These are phyloP conservation scores for Waltergamsia citrina DNA, from an alignment of 2,329 filamentous ascomycete genomes.

Conservation along the genomic window DNA sequence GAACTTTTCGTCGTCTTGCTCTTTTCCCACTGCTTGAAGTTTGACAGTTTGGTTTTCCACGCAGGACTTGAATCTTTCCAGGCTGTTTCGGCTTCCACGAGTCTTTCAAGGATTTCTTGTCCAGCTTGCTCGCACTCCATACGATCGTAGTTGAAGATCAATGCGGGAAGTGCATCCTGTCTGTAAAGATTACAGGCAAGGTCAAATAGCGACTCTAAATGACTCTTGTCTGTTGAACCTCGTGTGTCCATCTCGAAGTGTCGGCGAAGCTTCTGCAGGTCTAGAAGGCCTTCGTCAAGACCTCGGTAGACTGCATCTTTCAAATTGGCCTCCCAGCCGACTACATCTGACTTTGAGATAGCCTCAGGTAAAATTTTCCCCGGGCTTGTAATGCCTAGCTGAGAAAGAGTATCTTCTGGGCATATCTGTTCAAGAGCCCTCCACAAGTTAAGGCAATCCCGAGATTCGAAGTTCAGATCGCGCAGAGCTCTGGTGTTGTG, in stretches of 20 bases:
- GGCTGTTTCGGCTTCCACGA: constrained; percentile 23
- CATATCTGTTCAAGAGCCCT: constrained; percentile 50
- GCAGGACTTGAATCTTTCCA: constrained; percentile 47
- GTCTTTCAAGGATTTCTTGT: constrained; percentile 35
- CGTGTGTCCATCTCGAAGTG: neutral
- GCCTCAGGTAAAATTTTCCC: constrained; percentile 36
- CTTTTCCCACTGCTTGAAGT: constrained; percentile 47
- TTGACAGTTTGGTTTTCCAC: constrained; percentile 52
- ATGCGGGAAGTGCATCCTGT: constrained; percentile 58
- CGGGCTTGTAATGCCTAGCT: constrained; percentile 35
- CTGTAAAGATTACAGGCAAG: constrained; percentile 51
- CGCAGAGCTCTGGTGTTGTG: constrained; percentile 52
- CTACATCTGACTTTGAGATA: constrained; percentile 55
- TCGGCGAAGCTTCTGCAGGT: constrained; percentile 31
- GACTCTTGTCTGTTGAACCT: neutral
- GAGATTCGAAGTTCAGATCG: constrained; percentile 60
- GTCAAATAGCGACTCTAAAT: constrained; percentile 25
- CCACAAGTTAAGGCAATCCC: constrained; percentile 62
- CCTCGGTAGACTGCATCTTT: constrained; percentile 50
- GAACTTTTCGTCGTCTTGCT: constrained; percentile 26
- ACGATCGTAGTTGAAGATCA: constrained; percentile 72
- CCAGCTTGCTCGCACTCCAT: constrained; percentile 52
- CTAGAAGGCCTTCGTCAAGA: constrained; percentile 41
- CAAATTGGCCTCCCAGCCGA: constrained; percentile 53
- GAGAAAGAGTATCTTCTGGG: constrained; percentile 38